Conservation (phyloP, 768 basidiomycete species). For the Chlorophyllum brunneum region DNA sequence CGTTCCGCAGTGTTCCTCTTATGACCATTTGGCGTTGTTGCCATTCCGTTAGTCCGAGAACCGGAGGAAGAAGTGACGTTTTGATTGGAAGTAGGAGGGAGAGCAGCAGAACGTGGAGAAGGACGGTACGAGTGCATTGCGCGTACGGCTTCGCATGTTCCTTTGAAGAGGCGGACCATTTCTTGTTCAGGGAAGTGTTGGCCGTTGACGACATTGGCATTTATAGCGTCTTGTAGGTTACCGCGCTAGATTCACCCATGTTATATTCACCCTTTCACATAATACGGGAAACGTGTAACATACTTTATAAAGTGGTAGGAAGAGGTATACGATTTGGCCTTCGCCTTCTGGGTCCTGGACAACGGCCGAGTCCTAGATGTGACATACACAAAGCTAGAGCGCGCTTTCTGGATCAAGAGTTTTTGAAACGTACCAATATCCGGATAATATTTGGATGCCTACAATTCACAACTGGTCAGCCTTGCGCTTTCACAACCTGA, state of each 20-base stretch:
- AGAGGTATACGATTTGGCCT: constrained; percentile 93
- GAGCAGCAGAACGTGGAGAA: constrained; percentile 32
- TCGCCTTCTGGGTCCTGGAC: constrained; percentile 92
- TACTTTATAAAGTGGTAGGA: constrained; percentile 90
- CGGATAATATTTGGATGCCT: constrained; percentile 98
- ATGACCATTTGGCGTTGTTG: constrained; percentile 17
- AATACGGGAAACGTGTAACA: constrained; percentile 6
- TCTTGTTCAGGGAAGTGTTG: constrained; percentile 84
- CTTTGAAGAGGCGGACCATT: constrained; percentile 87
- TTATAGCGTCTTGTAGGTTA: constrained; percentile 94
- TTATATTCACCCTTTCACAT: no score
- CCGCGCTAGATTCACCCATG: constrained; percentile 51
- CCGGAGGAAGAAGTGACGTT: constrained; percentile 1
- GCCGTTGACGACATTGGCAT: constrained; percentile 77
- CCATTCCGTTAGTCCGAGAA: not conserved
- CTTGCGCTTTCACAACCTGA: not conserved
- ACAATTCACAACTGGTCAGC: constrained; percentile 6
- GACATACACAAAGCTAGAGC: not conserved
- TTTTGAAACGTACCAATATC: constrained; percentile 56
- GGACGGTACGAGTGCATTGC: constrained; percentile 91
- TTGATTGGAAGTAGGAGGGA: constrained; percentile 17
- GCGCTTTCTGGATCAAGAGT: not conserved
- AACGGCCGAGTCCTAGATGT: constrained; percentile 82
- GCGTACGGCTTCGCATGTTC: constrained; percentile 89
- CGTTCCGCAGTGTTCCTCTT: constrained; percentile 22